Evolutionary conservation across 225 moss, liverwort and hornwort genomes (phyloP).

Genomic region (Bryum argenteum): DNA sequence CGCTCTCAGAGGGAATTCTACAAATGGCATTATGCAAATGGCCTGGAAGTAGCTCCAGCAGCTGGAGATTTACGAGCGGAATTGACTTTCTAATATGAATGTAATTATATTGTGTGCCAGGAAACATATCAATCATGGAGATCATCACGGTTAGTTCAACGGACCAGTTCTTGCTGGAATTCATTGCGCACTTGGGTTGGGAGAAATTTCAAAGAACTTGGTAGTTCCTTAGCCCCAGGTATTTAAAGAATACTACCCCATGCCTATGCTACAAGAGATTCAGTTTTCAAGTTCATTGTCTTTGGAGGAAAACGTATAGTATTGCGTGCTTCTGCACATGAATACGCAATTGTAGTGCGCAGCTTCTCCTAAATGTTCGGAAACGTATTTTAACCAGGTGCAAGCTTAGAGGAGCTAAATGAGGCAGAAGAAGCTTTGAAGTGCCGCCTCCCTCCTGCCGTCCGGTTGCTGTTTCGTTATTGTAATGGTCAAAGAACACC

Average conservation of each 20-base stretch:
- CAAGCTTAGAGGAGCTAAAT: conserved; percentile 60
- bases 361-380: neutral
- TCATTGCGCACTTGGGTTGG: conserved; percentile 66
- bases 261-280: too few relatives aligned
- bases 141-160: conserved; percentile 46
- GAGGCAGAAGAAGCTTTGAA: conserved; percentile 66
- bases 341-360: conserved; percentile 11
- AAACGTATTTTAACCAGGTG: conserved; percentile 43
- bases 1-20: neutral
- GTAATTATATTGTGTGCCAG: conserved; percentile 37
- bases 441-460: conserved; percentile 68
- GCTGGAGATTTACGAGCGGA: too few relatives aligned
- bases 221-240: conserved; percentile 72
- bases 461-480: conserved; percentile 70
- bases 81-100: conserved; percentile 12
- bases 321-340: neutral
- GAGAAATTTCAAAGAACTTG: conserved; percentile 63
- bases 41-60: too few relatives aligned
- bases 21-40: neutral
- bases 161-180: conserved; percentile 64
- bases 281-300: too few relatives aligned
- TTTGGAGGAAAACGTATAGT: too few relatives aligned
- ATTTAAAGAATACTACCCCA: conserved; percentile 10
- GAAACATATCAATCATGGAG: conserved; percentile 69
- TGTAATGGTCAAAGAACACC: conserved; percentile 78